Evolutionary conservation across 2,329 filamentous ascomycete genomes (phyloP), one percentile per base, ranked within the genome.

Genomic region (Monosporascus sp.): DNA sequence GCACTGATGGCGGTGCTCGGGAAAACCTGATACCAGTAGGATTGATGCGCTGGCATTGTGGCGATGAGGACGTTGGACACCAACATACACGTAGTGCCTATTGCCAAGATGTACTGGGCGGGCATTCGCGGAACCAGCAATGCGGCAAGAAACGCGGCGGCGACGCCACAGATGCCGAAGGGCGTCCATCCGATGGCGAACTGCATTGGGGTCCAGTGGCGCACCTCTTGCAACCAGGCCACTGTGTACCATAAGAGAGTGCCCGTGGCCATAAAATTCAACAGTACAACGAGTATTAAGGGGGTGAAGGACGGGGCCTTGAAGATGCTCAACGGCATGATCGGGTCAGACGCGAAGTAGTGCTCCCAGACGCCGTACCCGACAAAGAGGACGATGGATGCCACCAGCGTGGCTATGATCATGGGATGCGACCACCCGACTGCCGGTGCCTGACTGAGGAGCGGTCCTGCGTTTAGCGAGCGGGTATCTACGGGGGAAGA

Each of bases 241-340:
- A 74, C 62, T 47, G 73, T 69, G 62, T 80, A 81, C 74, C 75
- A 81, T 7, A 78, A 62, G 0, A 70, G 62, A n/a, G 74, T 77
- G 0, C 76, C 75, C 16, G 76, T 66, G 1, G 72, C 67, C 76
- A 79, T 79, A 61, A 75, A 79, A 31, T 67, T 71, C 7, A 78
- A 58, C 2, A 78, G 61, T 1, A 75, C 70, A 9, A 75, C 73
- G 3, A 75, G 60, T 2, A 78, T 67, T 3, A 79, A 56, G 0
- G 70, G 64, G 0, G 65, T 60, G 56, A 79, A 77, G 0, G 73
- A 74, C 1, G 75, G 75, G 0, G 74, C 70, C 24, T 62, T 65
- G 52, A 74, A 79, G 16, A 79, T 74, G 4, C 65, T 64, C 1
- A 78, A 56, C 0, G 77, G 77, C 65, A 79, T 68, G 24, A 79